Evolutionary conservation across 2,329 filamentous ascomycete species (phyloP), one percentile per base, ranked within the genome.

Genomic region (Colletotrichum liriopes): DNA sequence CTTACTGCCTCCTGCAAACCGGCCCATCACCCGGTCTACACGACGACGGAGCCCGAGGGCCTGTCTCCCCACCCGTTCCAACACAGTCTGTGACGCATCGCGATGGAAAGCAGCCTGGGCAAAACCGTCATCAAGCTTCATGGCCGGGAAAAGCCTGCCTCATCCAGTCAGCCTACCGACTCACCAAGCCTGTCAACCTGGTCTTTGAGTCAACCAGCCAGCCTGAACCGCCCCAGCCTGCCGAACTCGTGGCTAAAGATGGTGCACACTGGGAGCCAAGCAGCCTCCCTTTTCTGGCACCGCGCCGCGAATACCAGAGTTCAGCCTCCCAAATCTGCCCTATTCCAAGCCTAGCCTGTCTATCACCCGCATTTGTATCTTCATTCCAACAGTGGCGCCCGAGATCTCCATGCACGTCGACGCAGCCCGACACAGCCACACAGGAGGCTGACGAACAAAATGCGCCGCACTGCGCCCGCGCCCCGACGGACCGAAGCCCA

Each of bases 401-500:
- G 14, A 18, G 14, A 58, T 23, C n/a, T n/a, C 5, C 54, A 26
- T 39, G 54, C n/a, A 39, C n/a, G 12, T 26, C 35, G 32, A 26
- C 20, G 54, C 54, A 54, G 29, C 37, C 37, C 55, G n/a, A 58
- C 55, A 58, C 55, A 58, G 55, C 55, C 55, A 58, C 55, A 20
- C 37, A 18, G 32, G 54, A 56, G 54, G 54, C 54, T 39, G 54
- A 39, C 20, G n/a, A 39, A 16, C 12, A 23, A 2, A 32, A 39
- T 5, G n/a, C 11, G 35, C n/a, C n/a, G 20, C 16, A 26, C 35
- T 56, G 54, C 35, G 54, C 54, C 54, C 35, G 35, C 35, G 45
- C 45, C 23, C 35, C 51, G 29, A 55, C 29, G 18, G 51, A 55
- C 51, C 9, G 51, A 35, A 39, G 32, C 35, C n/a, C 54, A 39